A percentile compares a stretch with the other conserved stretches of the same genome.
These are phyloP conservation scores for Magnolia officinalis DNA, from an alignment of 164 flowering plant species.

Conservation along the genomic window DNA sequence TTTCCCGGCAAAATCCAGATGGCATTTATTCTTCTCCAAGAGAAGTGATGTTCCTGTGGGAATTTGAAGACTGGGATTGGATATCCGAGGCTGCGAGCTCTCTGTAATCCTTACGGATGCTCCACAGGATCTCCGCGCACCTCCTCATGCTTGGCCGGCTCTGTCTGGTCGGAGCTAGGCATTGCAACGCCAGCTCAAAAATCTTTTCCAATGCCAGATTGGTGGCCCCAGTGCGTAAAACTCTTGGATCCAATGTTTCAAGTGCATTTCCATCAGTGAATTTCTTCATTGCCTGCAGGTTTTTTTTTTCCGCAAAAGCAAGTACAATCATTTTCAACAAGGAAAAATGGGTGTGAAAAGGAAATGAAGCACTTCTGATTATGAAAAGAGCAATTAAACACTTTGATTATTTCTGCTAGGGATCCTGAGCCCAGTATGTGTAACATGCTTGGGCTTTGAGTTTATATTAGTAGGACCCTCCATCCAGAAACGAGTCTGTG, in stretches of 20 bases:
- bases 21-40: slow-evolving; percentile 22
- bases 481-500: no score
- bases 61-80: slow-evolving; percentile 34
- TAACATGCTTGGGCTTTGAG: no score
- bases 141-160: slow-evolving; percentile 75
- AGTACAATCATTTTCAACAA: no score
- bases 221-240: slow-evolving; percentile 41
- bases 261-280: slow-evolving; percentile 65
- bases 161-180: slow-evolving; percentile 69
- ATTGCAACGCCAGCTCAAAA: slow-evolving; percentile 69
- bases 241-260: slow-evolving; percentile 60
- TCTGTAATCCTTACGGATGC: slow-evolving; percentile 77
- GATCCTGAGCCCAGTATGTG: no score
- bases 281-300: slow-evolving; percentile 74
- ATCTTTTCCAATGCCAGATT: slow-evolving; percentile 56
- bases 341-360: no score
- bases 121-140: slow-evolving; percentile 87
- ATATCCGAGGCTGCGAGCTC: slow-evolving; percentile 40
- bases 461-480: no score
- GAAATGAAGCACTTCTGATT: no score
- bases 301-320: not conserved
- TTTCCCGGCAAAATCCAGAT: not conserved
- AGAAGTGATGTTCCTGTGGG: slow-evolving; percentile 28
- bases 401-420: no score
- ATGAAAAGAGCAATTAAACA: no score